Percentiles rank a stretch among this genome's conserved stretches.
Evolutionary conservation across 108 stramenopile species (phyloP).

Genomic region (Nitzschia sp.): DNA sequence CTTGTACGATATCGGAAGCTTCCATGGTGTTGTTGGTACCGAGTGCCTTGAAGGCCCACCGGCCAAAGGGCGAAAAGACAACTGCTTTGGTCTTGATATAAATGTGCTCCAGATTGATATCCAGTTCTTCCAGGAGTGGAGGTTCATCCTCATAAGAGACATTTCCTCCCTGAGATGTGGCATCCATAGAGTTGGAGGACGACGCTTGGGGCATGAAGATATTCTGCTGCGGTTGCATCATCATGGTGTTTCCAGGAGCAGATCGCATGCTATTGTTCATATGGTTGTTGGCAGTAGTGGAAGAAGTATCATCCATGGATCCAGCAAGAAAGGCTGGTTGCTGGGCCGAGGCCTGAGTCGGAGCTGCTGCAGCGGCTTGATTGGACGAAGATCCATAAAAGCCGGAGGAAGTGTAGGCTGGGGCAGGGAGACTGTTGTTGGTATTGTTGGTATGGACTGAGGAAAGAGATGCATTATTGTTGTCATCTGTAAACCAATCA

Average conservation of each 20-base stretch:
- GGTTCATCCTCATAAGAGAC: constrained; percentile 71
- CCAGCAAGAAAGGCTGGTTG: constrained; percentile 28
- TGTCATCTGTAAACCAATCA: constrained; percentile 26
- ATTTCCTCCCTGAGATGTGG: not conserved
- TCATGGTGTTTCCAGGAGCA: not conserved
- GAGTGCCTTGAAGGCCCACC: constrained; percentile 28
- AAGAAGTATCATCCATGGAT: constrained; percentile 23
- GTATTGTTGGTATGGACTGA: not conserved
- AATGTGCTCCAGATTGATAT: constrained; percentile 94
- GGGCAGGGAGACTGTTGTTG: not conserved
- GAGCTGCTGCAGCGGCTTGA: constrained; percentile 6
- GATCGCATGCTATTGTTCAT: not conserved
- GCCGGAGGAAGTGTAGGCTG: constrained; percentile 1
- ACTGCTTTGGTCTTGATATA: constrained; percentile 89
- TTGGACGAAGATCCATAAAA: constrained; percentile 2
- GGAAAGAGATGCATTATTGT: not conserved
- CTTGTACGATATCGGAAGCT: constrained; percentile 57
- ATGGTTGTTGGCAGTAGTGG: not conserved
- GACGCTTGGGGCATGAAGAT: constrained; percentile 11
- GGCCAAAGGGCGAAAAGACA: constrained; percentile 57
- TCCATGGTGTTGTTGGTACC: constrained; percentile 26
- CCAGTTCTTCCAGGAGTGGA: constrained; percentile 97
- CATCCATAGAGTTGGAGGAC: not conserved
- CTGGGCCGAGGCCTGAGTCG: not conserved
- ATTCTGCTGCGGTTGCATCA: not conserved